Evolutionary conservation across 306 rosid genomes (phyloP).

Genomic region (Rosa persica): DNA sequence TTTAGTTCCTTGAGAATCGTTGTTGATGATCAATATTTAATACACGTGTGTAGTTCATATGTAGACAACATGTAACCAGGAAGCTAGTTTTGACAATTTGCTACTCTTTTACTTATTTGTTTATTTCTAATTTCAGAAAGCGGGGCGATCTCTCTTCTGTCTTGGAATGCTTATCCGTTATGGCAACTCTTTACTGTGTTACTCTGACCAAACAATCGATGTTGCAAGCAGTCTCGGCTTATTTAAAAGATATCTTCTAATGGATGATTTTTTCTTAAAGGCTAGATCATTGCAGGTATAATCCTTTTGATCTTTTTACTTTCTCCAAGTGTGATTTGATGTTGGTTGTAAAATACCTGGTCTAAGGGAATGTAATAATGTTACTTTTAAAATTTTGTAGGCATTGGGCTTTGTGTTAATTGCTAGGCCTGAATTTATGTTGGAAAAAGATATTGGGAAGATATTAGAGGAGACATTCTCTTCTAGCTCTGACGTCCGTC

Average conservation of each 20-base stretch:
- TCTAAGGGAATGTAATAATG: slow-evolving; percentile 31
- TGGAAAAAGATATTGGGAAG: slow-evolving; percentile 81
- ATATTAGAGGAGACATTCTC: slow-evolving; percentile 64
- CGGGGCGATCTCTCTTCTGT: slow-evolving; percentile 91
- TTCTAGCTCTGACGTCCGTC: slow-evolving; percentile 65
- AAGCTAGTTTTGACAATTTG: background rate
- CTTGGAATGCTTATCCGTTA: slow-evolving; percentile 92
- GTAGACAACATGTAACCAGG: background rate
- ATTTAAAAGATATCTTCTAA: slow-evolving; percentile 65
- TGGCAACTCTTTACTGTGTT: slow-evolving; percentile 63
- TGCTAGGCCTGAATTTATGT: slow-evolving; percentile 94
- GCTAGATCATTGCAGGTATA: slow-evolving; percentile 89
- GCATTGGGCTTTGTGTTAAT: slow-evolving; percentile 89
- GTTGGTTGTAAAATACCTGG: slow-evolving; percentile 2
- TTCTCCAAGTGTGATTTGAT: background rate
- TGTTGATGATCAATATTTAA: background rate
- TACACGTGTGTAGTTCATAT: background rate
- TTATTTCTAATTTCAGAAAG: slow-evolving; percentile 48
- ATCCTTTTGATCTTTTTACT: slow-evolving; percentile 13
- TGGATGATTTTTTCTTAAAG: slow-evolving; percentile 66
- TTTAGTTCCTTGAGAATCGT: background rate
- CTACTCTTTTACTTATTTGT: slow-evolving; percentile 18
- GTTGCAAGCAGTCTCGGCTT: slow-evolving; percentile 56
- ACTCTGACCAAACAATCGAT: slow-evolving; percentile 53
- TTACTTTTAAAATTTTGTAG: slow-evolving; percentile 49